Conservation (phyloP, 1,284 basidiomycete species). For the Peniophora sp. region DNA sequence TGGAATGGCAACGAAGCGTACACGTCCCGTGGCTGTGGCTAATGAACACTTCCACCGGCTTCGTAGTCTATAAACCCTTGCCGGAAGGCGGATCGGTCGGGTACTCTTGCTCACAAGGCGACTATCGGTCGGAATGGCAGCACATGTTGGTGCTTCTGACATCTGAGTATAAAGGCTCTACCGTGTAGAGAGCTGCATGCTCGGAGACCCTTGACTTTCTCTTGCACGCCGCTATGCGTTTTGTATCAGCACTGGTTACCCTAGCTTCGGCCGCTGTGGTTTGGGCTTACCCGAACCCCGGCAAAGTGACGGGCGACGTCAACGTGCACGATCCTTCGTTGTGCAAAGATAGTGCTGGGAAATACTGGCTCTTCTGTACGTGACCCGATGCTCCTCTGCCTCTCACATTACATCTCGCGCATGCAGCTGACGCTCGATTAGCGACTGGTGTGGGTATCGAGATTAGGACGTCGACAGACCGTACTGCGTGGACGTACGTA, state of each 20-base stretch:
- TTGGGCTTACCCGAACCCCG: background rate
- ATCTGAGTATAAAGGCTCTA: no score
- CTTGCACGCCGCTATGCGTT: background rate
- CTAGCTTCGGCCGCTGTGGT: background rate
- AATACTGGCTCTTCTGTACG: slow-evolving; percentile 45
- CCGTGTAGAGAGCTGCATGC: no score
- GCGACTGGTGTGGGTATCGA: slow-evolving; percentile 41
- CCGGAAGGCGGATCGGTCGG: no score
- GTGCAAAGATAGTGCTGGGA: slow-evolving; percentile 42
- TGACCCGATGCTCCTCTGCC: background rate
- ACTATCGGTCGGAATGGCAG: no score
- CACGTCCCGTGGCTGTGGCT: no score
- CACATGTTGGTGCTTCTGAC: no score
- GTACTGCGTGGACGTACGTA: slow-evolving; percentile 37
- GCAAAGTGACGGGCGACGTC: slow-evolving; percentile 2
- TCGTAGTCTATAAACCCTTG: no score
- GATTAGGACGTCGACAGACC: slow-evolving; percentile 44
- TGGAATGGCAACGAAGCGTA: no score
- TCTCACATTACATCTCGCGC: background rate
- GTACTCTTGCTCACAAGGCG: no score
- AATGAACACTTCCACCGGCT: no score
- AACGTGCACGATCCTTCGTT: slow-evolving; percentile 30
- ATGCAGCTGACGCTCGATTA: slow-evolving; percentile 9
- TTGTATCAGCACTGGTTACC: background rate
- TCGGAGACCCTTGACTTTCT: background rate